Evolutionary conservation across 2,329 filamentous ascomycete species (phyloP).

Genomic region (Colletotrichum zoysiae): DNA sequence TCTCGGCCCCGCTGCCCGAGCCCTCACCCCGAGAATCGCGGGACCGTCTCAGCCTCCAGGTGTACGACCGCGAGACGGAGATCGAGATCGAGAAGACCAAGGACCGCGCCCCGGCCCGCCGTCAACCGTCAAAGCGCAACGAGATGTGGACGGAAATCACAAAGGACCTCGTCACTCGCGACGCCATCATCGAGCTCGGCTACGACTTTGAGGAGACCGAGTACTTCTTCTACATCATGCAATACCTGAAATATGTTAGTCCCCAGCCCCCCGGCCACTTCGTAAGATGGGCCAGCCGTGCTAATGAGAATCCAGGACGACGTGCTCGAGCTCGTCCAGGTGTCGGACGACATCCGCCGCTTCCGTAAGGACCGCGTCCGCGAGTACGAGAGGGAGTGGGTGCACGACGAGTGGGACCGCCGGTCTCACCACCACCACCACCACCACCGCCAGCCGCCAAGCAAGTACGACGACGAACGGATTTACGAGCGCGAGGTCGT

Average conservation of each 20-base stretch:
- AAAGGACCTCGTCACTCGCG: conserved; percentile 87
- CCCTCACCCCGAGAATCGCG: conserved; percentile 50
- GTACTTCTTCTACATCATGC: conserved; percentile 91
- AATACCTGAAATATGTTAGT: conserved; percentile 89
- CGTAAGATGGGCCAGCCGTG: background rate
- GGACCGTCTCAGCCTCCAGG: conserved; percentile 60
- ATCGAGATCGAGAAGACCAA: conserved; percentile 68
- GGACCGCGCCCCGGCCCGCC: conserved; percentile 61
- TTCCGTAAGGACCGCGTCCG: conserved; percentile 65
- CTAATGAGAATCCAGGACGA: conserved; percentile 76
- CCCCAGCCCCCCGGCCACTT: background rate
- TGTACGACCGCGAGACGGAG: conserved; percentile 61
- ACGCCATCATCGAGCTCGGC: conserved; percentile 86
- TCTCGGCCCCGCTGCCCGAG: conserved; percentile 42
- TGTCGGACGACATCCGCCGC: conserved; percentile 85
- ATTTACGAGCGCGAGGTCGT: conserved; percentile 77
- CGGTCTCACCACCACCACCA: conserved; percentile 50
- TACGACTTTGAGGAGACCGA: conserved; percentile 94
- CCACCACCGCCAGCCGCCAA: conserved; percentile 44
- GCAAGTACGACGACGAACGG: conserved; percentile 70
- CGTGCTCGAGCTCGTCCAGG: conserved; percentile 83
- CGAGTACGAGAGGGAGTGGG: conserved; percentile 70
- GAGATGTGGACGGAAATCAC: conserved; percentile 98
- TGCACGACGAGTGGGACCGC: conserved; percentile 63
- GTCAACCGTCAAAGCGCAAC: conserved; percentile 61